phyloP scores from a whole-genome alignment of 805 yeast genomes.

The Blastobotrys attinorum region DNA sequence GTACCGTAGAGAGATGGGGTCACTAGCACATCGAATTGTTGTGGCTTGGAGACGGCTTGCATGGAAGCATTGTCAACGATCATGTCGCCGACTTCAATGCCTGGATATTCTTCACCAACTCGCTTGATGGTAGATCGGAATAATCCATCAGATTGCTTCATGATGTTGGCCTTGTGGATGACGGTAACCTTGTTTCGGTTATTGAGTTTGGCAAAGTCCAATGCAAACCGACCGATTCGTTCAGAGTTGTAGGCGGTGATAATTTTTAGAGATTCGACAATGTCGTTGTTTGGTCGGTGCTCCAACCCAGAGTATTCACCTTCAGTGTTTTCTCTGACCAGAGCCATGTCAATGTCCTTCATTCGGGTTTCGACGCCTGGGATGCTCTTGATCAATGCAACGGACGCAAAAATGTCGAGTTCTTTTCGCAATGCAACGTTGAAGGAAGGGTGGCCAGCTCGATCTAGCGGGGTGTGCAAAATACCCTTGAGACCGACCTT shows the following conservation, averaged over 20 bases:
- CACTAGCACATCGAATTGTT: constrained; percentile 95
- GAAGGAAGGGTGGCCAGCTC: constrained; percentile 72
- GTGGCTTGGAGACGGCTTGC: constrained; percentile 98
- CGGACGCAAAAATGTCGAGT: constrained; percentile 89
- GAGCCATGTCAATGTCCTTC: constrained; percentile 81
- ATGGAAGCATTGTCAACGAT: constrained; percentile 98
- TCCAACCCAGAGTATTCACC: constrained; percentile 99
- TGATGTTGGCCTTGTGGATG: constrained; percentile 97
- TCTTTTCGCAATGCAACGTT: constrained; percentile 97
- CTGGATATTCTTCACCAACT: constrained; percentile 78
- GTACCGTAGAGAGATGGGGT: constrained; percentile 98
- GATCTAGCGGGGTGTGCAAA: constrained; percentile 80
- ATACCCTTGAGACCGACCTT: constrained; percentile 96
- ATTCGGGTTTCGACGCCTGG: constrained; percentile 91
- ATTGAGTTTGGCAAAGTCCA: constrained; percentile 89
- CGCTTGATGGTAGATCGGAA: constrained; percentile 90
- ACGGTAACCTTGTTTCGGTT: constrained; percentile 90
- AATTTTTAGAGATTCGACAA: constrained; percentile 92
- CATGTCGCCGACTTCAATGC: constrained; percentile 77
- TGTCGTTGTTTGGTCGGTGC: constrained; percentile 96
- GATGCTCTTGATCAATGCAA: constrained; percentile 87
- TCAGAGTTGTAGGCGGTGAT: constrained; percentile 92
- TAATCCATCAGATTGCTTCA: constrained; percentile 97
- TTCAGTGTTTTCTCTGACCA: constrained; percentile 98
- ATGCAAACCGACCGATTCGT: constrained; percentile 95